Percentiles rank a stretch among this genome's conserved stretches.
Conservation (phyloP, 164 flowering plant genomes). For the Annona cherimola region DNA sequence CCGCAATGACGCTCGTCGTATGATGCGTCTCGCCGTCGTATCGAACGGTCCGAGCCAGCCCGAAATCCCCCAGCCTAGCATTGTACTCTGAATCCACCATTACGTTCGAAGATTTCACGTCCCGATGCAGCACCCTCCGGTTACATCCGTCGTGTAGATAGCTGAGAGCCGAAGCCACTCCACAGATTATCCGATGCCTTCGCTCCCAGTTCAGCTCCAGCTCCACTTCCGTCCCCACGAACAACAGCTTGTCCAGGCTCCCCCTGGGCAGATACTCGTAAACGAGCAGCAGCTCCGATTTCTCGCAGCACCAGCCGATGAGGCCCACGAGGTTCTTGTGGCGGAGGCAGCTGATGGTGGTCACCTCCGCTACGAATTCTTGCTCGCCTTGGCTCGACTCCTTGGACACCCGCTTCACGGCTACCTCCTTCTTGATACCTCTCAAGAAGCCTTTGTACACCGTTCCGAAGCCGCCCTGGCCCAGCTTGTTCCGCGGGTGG, state of each 20-base stretch:
- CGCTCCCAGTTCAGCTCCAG: slow-evolving; percentile 27
- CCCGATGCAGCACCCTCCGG: slow-evolving; percentile 44
- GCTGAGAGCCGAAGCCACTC: slow-evolving; percentile 41
- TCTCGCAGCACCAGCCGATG: slow-evolving; percentile 59
- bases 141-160: slow-evolving; percentile 56
- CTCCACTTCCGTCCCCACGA: background rate
- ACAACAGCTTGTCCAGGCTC: slow-evolving; percentile 51
- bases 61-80: slow-evolving; percentile 50
- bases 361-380: slow-evolving; percentile 54
- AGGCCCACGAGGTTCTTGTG: slow-evolving; percentile 57
- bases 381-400: slow-evolving; percentile 35
- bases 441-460: slow-evolving; percentile 48
- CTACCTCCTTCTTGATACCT: slow-evolving; percentile 30
- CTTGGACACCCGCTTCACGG: slow-evolving; percentile 42
- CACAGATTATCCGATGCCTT: slow-evolving; percentile 37
- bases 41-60: slow-evolving; percentile 34
- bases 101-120: slow-evolving; percentile 45
- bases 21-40: slow-evolving; percentile 19
- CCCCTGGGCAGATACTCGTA: slow-evolving; percentile 59
- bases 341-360: slow-evolving; percentile 48
- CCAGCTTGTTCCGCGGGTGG: slow-evolving; percentile 38
- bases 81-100: slow-evolving; percentile 48
- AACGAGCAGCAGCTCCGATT: slow-evolving; percentile 42
- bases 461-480: slow-evolving; percentile 58
- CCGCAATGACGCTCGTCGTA: slow-evolving; percentile 27